A percentile compares a stretch with the other conserved stretches of the same genome.
Evolutionary conservation across 306 rosid species (phyloP).

Genomic region (Vigna angularis): DNA sequence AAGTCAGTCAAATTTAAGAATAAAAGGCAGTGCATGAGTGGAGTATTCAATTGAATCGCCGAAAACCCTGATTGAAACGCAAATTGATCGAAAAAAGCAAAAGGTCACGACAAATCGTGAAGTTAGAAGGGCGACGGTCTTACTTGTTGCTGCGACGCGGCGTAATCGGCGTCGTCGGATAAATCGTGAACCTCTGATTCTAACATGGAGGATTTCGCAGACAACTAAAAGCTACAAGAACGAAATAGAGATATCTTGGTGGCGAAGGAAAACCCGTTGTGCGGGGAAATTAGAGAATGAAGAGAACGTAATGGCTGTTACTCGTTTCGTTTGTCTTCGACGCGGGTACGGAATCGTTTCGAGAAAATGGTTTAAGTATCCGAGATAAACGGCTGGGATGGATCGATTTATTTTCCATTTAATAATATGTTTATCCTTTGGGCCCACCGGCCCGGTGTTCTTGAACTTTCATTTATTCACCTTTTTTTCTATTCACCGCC

Average conservation of each 20-base stretch:
- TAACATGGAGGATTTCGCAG: conserved; percentile 62
- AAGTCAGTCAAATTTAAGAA: conserved; percentile 28
- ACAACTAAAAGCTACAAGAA: not conserved
- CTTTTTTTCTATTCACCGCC: too few relatives aligned
- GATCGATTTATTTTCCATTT: not conserved
- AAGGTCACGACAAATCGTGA: conserved; percentile 3
- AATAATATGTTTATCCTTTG: not conserved
- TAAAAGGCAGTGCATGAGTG: not conserved
- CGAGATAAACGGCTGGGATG: conserved; percentile 41
- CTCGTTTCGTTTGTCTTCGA: conserved; percentile 29
- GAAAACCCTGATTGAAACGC: conserved; percentile 46
- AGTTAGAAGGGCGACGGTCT: conserved; percentile 13
- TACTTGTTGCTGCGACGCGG: conserved; percentile 90
- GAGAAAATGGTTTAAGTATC: not conserved
- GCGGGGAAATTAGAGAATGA: conserved; percentile 32
- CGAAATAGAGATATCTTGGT: conserved; percentile 41
- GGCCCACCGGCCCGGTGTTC: not conserved
- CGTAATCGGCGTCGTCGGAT: conserved; percentile 98
- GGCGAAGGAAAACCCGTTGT: conserved; percentile 46
- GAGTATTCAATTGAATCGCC: conserved; percentile 10
- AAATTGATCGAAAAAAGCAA: conserved; percentile 24
- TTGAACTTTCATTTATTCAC: too few relatives aligned
- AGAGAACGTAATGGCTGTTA: conserved; percentile 2
- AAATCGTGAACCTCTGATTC: conserved; percentile 91
- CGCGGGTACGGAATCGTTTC: conserved; percentile 37